Evolutionary conservation across 306 rosid genomes (phyloP).

Genomic region (Hippophae gyantsensis): DNA sequence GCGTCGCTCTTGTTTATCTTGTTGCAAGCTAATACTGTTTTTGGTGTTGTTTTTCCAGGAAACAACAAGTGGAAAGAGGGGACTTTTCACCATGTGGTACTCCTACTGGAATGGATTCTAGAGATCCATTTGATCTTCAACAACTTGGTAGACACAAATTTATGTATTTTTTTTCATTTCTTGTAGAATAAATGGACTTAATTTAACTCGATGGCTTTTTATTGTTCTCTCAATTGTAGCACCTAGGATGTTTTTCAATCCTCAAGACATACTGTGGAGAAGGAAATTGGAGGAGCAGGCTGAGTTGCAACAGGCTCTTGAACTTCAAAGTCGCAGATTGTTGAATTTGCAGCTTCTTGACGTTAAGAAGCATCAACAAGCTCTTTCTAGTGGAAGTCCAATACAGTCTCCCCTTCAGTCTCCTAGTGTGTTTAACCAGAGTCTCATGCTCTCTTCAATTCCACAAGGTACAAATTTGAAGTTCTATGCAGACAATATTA

Average conservation of each 20-base stretch:
- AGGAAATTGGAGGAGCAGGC: conserved; percentile 92
- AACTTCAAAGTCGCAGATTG: conserved; percentile 72
- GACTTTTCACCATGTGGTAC: conserved; percentile 92
- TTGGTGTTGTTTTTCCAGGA: conserved; percentile 42
- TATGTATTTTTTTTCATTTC: neutral
- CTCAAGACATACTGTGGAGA: conserved; percentile 83
- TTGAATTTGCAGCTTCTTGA: conserved; percentile 91
- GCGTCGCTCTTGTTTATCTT: neutral
- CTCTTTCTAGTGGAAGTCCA: conserved; percentile 60
- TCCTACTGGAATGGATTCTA: conserved; percentile 68
- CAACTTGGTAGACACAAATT: conserved; percentile 43
- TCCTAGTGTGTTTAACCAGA: conserved; percentile 47
- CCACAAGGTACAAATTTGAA: conserved; percentile 26
- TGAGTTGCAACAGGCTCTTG: conserved; percentile 81
- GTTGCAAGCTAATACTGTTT: conserved; percentile 2
- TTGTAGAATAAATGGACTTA: neutral
- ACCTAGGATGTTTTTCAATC: conserved; percentile 65
- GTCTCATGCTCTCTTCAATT: conserved; percentile 36
- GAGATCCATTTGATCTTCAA: conserved; percentile 78
- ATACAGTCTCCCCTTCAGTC: conserved; percentile 67
- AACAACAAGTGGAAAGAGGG: conserved; percentile 75
- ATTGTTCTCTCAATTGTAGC: conserved; percentile 22
- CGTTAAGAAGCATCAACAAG: conserved; percentile 65
- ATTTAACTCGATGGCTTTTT: neutral
- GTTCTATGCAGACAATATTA: too few species aligned